Evolutionary conservation across 805 yeast species (phyloP), one percentile per base, ranked within the genome.

Genomic region (Blastobotrys muscicola): DNA sequence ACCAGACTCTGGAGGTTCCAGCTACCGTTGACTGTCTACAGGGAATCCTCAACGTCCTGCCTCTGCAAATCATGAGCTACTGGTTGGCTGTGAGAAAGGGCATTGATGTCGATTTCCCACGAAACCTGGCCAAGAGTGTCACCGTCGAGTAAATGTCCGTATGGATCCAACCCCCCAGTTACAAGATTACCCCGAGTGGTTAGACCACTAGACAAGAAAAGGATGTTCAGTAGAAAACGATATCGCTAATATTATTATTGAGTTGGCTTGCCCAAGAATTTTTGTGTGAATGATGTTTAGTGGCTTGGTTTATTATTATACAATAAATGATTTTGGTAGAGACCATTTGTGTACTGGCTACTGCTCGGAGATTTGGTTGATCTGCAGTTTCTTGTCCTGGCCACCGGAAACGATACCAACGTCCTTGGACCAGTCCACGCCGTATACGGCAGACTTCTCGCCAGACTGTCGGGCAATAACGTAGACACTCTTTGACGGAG

Each of bases 41-140:
- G 72, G 99, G 99, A 38, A 71, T 92, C 58, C 71, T 92, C 60
- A 92, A 90, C 60, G 94, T 92, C 51, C 77, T 92, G 56, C 98
- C 98, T 44, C 66, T 92, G 61, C 99, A 92, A 67, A 74, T 92
- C 65, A 87, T 89, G 78, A 82, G 96, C 59, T 92, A 92, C 70
- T 89, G 95, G 92, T 74, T 92, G 58, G 97, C 98, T 43, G 90
- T 86, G 43, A 79, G 81, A 67, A 84, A 90, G 61, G 97, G 97
- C 34, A 82, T 85, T 55, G 95, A 92, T 61, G 98, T 94, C 45
- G 99, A 92, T 66, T 90, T 90, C 80, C 99, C 99, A 53, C 80
- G 98, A 69, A 92, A 92, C 71, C 76, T 92, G 68, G 99, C 99
- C 50, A 92, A 92, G 72, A 82, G 95, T 41, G 99, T 92, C 45